A percentile compares a stretch with the other conserved stretches of the same genome.
Evolutionary conservation across 768 basidiomycete species (phyloP).

Genomic region (Suillus alpinus): DNA sequence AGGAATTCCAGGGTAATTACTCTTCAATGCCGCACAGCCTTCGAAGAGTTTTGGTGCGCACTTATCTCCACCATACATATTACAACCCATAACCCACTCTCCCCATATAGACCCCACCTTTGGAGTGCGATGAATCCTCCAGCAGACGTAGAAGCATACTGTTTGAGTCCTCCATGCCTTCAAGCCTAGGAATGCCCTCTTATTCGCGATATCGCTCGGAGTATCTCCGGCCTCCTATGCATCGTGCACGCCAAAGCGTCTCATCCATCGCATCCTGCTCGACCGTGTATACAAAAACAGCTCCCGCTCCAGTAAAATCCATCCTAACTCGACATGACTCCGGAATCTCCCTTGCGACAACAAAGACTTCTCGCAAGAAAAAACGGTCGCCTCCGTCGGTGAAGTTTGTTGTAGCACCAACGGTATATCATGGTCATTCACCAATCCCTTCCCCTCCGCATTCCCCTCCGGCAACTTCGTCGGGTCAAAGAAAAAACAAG

Average conservation of each 20-base stretch:
- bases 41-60: constrained; percentile 27
- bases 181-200: constrained; percentile 1
- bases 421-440: constrained; percentile 44
- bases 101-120: constrained; percentile 21
- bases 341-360: constrained; percentile 42
- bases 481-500: constrained; percentile 7
- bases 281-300: constrained; percentile 23
- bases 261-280: constrained; percentile 38
- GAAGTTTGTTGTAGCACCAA: constrained; percentile 68
- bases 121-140: constrained; percentile 8
- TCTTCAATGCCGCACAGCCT: constrained; percentile 27
- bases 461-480: constrained; percentile 12
- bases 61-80: background rate
- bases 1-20: constrained; percentile 21
- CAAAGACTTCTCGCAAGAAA: constrained; percentile 25
- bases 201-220: constrained; percentile 18
- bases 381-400: constrained; percentile 47
- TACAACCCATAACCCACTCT: background rate
- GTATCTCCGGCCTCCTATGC: constrained; percentile 16
- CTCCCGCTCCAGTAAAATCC: constrained; percentile 46
- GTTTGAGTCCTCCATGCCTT: constrained; percentile 18
- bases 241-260: constrained; percentile 33
- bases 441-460: constrained; percentile 11
- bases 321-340: constrained; percentile 54
- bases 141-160: constrained; percentile 26